phyloP scores from a whole-genome alignment of 192 early-diverging fungal species.

The Backusella luteola region DNA sequence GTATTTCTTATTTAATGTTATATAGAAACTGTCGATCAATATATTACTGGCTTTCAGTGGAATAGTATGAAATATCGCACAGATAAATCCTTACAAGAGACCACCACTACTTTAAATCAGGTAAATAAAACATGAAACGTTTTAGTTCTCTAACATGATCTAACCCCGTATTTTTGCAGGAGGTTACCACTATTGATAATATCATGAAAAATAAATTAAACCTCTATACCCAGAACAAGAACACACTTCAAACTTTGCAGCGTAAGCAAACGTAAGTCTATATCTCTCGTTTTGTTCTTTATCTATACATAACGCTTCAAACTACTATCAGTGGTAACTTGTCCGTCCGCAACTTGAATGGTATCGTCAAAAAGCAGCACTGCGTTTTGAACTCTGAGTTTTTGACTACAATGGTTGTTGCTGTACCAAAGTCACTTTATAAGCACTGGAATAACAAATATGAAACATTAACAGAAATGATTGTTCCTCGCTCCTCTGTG shows the following conservation, averaged over 20 bases:
- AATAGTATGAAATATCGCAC: conserved; percentile 95
- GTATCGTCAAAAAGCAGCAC: conserved; percentile 90
- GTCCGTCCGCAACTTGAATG: conserved; percentile 81
- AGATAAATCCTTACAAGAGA: conserved; percentile 89
- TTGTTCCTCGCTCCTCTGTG: conserved; percentile 92
- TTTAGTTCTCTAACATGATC: conserved; percentile 1
- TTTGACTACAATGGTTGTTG: conserved; percentile 87
- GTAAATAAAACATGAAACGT: conserved; percentile 37
- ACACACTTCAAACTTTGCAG: conserved; percentile 75
- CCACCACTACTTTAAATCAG: conserved; percentile 75
- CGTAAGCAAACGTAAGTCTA: conserved; percentile 74
- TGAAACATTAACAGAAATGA: conserved; percentile 90
- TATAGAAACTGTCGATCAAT: conserved; percentile 84
- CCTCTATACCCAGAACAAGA: conserved; percentile 82
- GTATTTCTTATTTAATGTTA: conserved; percentile 10
- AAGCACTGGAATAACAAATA: conserved; percentile 88
- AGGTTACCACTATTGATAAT: conserved; percentile 84
- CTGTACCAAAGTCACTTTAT: conserved; percentile 75
- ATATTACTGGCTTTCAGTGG: conserved; percentile 88
- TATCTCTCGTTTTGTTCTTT: not conserved
- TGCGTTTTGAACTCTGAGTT: conserved; percentile 94
- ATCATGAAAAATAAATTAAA: conserved; percentile 90
- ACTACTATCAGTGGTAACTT: conserved; percentile 73
- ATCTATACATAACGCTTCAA: not conserved
- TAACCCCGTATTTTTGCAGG: conserved; percentile 45